Conservation (phyloP, 2,329 filamentous ascomycete species). For the Cyanodermella asteris region DNA sequence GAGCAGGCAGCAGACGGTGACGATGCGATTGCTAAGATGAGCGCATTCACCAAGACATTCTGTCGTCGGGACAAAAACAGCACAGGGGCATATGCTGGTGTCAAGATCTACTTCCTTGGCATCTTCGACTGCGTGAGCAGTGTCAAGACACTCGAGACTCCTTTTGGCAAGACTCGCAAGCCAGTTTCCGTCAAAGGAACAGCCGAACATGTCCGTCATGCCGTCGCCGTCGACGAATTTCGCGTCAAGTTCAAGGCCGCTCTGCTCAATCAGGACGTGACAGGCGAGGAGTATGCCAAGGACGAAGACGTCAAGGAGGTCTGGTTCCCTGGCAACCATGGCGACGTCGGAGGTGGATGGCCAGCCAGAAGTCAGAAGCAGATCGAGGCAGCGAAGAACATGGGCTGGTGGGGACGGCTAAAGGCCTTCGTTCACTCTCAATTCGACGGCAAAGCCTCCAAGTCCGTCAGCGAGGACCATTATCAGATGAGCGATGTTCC, state of each 20-base stretch:
- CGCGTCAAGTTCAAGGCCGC: constrained; percentile 34
- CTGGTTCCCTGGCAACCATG: constrained; percentile 34
- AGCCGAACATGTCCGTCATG: constrained; percentile 27
- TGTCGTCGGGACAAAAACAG: constrained; percentile 9
- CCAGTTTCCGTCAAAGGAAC: constrained; percentile 19
- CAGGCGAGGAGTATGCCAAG: constrained; percentile 9
- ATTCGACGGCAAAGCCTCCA: background rate
- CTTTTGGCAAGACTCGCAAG: constrained; percentile 19
- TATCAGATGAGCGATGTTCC: constrained; percentile 6
- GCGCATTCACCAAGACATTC: constrained; percentile 13
- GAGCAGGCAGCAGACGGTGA: constrained; percentile 11
- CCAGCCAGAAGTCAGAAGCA: constrained; percentile 13
- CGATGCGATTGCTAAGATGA: constrained; percentile 9
- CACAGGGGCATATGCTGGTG: constrained; percentile 14
- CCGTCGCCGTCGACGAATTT: constrained; percentile 31
- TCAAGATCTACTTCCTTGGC: constrained; percentile 29
- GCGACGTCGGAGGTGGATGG: constrained; percentile 33
- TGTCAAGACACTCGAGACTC: constrained; percentile 16
- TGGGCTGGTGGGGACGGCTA: too few species aligned
- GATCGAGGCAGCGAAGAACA: constrained; percentile 16
- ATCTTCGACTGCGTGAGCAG: constrained; percentile 34
- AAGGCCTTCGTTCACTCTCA: too few species aligned
- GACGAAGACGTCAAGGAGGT: constrained; percentile 28
- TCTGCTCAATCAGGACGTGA: constrained; percentile 21
- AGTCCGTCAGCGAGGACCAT: constrained; percentile 2